Conservation (phyloP, 176 grass and related monocot genomes). For the Dendrocalamus sinicus region DNA sequence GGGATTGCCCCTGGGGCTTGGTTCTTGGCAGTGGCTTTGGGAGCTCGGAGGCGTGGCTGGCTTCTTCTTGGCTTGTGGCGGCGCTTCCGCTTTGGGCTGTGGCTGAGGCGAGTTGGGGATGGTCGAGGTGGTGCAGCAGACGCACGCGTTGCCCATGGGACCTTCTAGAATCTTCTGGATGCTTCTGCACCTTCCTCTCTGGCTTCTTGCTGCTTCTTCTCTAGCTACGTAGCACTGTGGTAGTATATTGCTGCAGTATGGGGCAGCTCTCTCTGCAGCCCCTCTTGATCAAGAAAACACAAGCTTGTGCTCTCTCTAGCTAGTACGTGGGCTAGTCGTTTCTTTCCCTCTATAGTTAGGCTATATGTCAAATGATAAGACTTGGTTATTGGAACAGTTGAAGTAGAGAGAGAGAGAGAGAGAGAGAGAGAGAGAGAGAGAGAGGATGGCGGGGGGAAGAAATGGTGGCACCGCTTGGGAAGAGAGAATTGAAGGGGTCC, state of each 20-base stretch:
- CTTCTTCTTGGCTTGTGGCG: constrained; percentile 17
- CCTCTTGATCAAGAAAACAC: neutral
- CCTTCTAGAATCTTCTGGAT: constrained; percentile 20
- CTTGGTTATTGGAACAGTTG: neutral
- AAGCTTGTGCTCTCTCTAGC: neutral
- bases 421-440: too few species aligned
- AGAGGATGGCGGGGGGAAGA: neutral
- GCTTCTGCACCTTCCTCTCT: neutral
- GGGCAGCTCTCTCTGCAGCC: neutral
- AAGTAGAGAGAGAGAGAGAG: neutral
- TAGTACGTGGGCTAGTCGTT: neutral
- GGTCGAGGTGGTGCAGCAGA: constrained; percentile 42
- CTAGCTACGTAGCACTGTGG: neutral
- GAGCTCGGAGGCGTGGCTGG: constrained; percentile 37
- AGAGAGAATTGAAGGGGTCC: constrained; percentile 28
- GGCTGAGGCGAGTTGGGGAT: neutral
- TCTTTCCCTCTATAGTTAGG: neutral
- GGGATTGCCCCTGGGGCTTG: constrained; percentile 6
- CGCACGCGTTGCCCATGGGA: constrained; percentile 59
- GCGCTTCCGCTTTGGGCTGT: neutral
- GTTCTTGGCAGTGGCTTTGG: neutral
- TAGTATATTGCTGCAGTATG: neutral
- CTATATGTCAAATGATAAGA: neutral
- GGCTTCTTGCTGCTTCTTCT: neutral
- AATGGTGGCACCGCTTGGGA: constrained; percentile 17